Evolutionary conservation across 495 filamentous ascomycete genomes (phyloP).

Genomic region (Poronia punctata): DNA sequence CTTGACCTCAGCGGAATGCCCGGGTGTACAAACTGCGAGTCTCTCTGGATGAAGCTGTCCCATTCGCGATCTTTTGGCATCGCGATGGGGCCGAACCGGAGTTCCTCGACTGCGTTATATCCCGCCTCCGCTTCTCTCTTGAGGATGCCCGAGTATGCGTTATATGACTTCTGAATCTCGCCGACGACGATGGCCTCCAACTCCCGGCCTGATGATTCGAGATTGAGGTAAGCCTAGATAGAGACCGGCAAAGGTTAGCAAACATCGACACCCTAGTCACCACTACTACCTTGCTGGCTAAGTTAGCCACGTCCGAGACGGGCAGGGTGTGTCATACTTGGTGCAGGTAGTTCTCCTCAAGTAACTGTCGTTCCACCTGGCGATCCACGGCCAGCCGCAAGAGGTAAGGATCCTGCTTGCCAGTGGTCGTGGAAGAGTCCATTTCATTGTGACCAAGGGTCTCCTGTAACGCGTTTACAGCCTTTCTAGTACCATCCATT

Average conservation of each 20-base stretch:
- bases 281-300: too few relatives aligned
- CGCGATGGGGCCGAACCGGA: constrained; percentile 74
- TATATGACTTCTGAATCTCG: constrained; percentile 96
- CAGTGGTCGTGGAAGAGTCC: constrained; percentile 65
- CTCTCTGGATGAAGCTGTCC: constrained; percentile 71
- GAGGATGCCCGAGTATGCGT: constrained; percentile 80
- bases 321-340: constrained; percentile 49
- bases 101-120: constrained; percentile 68
- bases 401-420: constrained; percentile 88
- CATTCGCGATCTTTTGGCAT: constrained; percentile 93
- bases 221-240: constrained; percentile 79
- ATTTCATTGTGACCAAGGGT: constrained; percentile 68
- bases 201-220: constrained; percentile 90
- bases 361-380: constrained; percentile 84
- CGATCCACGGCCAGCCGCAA: constrained; percentile 76
- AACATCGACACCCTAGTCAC: too few relatives aligned
- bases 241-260: too few relatives aligned
- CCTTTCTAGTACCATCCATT: constrained; percentile 61
- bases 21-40: constrained; percentile 85
- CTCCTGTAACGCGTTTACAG: constrained; percentile 73
- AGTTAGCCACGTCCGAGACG: too few relatives aligned
- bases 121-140: constrained; percentile 81
- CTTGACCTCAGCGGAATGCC: constrained; percentile 67
- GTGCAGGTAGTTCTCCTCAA: constrained; percentile 96
- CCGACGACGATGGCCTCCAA: constrained; percentile 91